These are phyloP conservation scores for Physcomitrium patens DNA, from an alignment of 225 moss, liverwort and hornwort species.

Conservation along the genomic window DNA sequence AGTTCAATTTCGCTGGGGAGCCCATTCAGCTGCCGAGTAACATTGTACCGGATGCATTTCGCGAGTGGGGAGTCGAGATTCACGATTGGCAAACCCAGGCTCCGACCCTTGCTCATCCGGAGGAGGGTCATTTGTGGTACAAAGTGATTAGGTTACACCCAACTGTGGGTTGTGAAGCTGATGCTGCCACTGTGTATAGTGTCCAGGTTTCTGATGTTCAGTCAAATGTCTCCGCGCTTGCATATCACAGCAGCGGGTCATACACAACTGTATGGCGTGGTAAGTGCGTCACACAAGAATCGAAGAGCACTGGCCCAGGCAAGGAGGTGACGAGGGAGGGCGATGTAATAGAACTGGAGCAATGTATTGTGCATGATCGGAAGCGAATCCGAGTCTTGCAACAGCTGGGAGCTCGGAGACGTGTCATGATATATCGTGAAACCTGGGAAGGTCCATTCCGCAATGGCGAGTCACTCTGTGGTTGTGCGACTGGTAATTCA, in stretches of 20 bases:
- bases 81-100: conserved; percentile 84
- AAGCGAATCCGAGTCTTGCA: conserved; percentile 63
- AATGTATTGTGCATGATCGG: conserved; percentile 64
- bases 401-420: conserved; percentile 44
- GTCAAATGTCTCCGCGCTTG: conserved; percentile 33
- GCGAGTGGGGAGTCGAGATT: conserved; percentile 77
- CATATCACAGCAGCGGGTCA: conserved; percentile 66
- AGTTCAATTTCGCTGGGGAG: conserved; percentile 69
- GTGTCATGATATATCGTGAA: conserved; percentile 56
- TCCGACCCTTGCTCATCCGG: conserved; percentile 61
- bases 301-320: conserved; percentile 45
- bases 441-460: conserved; percentile 77
- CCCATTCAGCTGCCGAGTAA: conserved; percentile 61
- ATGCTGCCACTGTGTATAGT: conserved; percentile 74
- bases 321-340: conserved; percentile 56
- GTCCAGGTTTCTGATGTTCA: conserved; percentile 46
- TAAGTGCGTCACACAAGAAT: conserved; percentile 44
- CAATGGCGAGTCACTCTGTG: conserved; percentile 78
- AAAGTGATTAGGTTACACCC: conserved; percentile 73
- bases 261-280: conserved; percentile 78
- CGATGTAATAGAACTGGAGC: conserved; percentile 67
- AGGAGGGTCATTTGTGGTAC: conserved; percentile 43
- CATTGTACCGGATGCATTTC: conserved; percentile 74
- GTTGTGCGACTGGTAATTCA: conserved; percentile 71
- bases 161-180: conserved; percentile 84